Conservation (phyloP, 2,329 filamentous ascomycete genomes). For the Cercospora sesami region DNA sequence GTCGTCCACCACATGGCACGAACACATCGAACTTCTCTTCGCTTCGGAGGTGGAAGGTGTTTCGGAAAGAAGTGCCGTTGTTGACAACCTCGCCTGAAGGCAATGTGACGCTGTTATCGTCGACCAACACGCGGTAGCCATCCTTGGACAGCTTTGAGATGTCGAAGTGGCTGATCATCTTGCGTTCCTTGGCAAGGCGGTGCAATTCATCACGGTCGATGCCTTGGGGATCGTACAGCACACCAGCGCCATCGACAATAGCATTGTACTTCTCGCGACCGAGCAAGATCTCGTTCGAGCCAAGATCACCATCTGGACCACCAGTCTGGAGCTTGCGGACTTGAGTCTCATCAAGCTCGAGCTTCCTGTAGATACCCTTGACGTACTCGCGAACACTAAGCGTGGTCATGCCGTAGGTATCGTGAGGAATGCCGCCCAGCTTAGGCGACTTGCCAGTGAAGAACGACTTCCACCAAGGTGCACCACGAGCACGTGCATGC, state of each 20-base stretch:
- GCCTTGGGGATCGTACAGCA: constrained; percentile 89
- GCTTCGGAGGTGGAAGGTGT: constrained; percentile 87
- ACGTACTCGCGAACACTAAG: constrained; percentile 95
- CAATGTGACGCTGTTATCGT: constrained; percentile 85
- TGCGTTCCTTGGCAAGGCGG: constrained; percentile 79
- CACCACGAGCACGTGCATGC: constrained; percentile 81
- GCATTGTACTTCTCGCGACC: constrained; percentile 94
- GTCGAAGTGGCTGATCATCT: constrained; percentile 90
- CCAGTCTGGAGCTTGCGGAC: constrained; percentile 96
- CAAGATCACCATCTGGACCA: constrained; percentile 92
- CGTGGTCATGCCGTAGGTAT: constrained; percentile 96
- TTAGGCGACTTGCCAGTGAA: constrained; percentile 98
- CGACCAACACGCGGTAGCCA: constrained; percentile 88
- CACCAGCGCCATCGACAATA: constrained; percentile 94
- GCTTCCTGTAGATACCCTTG: constrained; percentile 93
- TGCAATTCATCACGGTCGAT: constrained; percentile 80
- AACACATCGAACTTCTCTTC: constrained; percentile 75
- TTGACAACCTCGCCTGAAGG: constrained; percentile 81
- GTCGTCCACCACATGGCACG: constrained; percentile 92
- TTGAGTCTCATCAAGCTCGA: constrained; percentile 79
- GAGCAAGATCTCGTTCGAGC: constrained; percentile 95
- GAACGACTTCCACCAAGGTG: constrained; percentile 99
- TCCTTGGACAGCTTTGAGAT: constrained; percentile 77
- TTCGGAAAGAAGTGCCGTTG: constrained; percentile 95
- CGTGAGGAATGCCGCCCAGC: constrained; percentile 94